Base-by-base conservation (phyloP, 2,329 filamentous ascomycete genomes). In the Parascedosporium putredinis region DNA sequence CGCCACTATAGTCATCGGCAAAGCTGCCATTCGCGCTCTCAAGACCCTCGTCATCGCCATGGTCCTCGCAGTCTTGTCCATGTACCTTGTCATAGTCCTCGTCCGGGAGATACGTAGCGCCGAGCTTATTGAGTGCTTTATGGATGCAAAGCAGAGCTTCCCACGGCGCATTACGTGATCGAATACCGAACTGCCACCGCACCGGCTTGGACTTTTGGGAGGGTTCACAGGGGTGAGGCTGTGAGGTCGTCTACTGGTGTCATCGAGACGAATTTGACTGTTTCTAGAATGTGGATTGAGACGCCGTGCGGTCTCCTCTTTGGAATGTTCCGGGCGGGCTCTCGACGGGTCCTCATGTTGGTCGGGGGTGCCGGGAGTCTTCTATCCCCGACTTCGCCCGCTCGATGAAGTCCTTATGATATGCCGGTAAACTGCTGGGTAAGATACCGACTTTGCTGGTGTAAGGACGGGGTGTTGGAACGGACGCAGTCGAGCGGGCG, bases 111-210 rank as follows among this genome's bases (percentile, higher is more conserved):
- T 94, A 97, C 46, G 89, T 83, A 10, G 90, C 93, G 27, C 88
- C 90, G 60, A 96, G 83, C 56, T 90, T 90, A 53, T 83, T 75
- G 40, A 98, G 72, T 1, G 93, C 90, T 64, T 91, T 89, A 73
- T 96, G 96, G 50, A 98, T 93, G 60, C 91, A 96, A 23, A 95
- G 72, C 65, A 98, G 85, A 0, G 93, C 93, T 64, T 98, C 93
- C 59, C 90, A 88, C 0, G 93, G 93, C 50, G 88, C 86, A 60
- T 97, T 98, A 45, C 93, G 82, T 43, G 88, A 95, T 33, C 93
- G 81, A 54, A 98, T 98, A 51, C 93, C 93, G 62, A 98, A 98
- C 64, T 98, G 93, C 93, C 93, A 98, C 56, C 91, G 88, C 14
- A 90, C 87, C 1, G 86, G 86, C 60, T 87, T 89, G 4, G 75